Evolutionary conservation across 192 early-diverging fungal genomes (phyloP).

Genomic region (Diversispora epigaea): DNA sequence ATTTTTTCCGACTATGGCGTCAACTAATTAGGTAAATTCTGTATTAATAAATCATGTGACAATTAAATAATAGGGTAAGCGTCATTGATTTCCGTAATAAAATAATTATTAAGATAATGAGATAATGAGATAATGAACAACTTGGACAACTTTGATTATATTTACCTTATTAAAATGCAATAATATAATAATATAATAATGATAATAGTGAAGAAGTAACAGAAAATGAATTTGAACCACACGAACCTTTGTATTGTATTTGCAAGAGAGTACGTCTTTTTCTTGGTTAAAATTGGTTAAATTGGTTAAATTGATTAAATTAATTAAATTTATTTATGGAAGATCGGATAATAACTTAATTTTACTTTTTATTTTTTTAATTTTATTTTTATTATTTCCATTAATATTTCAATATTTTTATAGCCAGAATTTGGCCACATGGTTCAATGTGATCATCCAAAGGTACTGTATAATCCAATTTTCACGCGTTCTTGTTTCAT

Average conservation of each 20-base stretch:
- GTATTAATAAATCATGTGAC: background rate
- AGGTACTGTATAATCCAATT: background rate
- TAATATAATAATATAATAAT: background rate
- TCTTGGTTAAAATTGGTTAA: background rate
- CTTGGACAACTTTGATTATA: background rate
- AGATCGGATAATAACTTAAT: too few relatives aligned
- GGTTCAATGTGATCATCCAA: constrained; percentile 22
- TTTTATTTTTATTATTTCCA: too few relatives aligned
- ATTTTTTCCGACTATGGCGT: background rate
- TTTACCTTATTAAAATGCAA: background rate
- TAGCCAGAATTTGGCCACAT: constrained; percentile 16
- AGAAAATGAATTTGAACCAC: background rate
- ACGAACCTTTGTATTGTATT: constrained; percentile 17
- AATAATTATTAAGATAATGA: background rate
- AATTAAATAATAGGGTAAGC: background rate
- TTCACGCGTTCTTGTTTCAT: background rate
- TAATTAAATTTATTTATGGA: too few relatives aligned
- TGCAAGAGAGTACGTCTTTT: constrained; percentile 1
- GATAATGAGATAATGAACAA: too few relatives aligned
- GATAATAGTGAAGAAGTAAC: background rate
- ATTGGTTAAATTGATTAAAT: too few relatives aligned
- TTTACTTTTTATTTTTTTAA: too few relatives aligned
- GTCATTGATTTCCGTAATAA: background rate
- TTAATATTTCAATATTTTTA: background rate
- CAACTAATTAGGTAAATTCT: background rate